A percentile compares a stretch with the other conserved stretches of the same genome.
Evolutionary conservation across 768 basidiomycete species (phyloP).

Genomic region (Piloderma croceum): DNA sequence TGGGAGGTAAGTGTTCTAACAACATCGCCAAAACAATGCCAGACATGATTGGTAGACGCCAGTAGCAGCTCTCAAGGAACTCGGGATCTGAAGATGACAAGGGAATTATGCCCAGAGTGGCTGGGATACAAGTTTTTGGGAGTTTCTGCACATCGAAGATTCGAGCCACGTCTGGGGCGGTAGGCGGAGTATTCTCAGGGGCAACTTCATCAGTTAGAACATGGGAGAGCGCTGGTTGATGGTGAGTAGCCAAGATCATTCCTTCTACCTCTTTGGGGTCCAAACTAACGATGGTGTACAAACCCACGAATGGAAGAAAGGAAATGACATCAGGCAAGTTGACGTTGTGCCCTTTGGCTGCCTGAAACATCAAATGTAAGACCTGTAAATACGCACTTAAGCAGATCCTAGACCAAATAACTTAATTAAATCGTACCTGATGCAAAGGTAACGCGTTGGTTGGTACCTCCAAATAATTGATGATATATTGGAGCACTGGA

Average conservation of each 20-base stretch:
- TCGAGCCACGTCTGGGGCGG: slow-evolving; percentile 6
- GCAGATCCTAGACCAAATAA: slow-evolving; percentile 8
- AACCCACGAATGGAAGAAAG: slow-evolving; percentile 8
- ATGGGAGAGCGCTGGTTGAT: slow-evolving; percentile 9
- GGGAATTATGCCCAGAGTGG: slow-evolving; percentile 2
- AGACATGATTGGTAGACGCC: slow-evolving; percentile 6
- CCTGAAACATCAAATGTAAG: slow-evolving; percentile 5
- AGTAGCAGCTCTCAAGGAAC: slow-evolving; percentile 6
- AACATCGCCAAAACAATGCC: slow-evolving; percentile 4
- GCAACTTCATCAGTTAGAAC: slow-evolving; percentile 5
- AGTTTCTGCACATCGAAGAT: slow-evolving; percentile 9
- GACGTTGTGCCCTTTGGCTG: slow-evolving; percentile 4
- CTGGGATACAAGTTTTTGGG: slow-evolving; percentile 2
- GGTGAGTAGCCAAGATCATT: slow-evolving; percentile 4
- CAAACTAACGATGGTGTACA: slow-evolving; percentile 9
- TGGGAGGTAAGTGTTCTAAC: too few relatives aligned
- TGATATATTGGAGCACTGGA: slow-evolving; percentile 9
- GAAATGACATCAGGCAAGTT: slow-evolving; percentile 7
- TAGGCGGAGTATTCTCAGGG: slow-evolving; percentile 7
- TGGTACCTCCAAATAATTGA: slow-evolving; percentile 6
- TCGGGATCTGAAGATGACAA: slow-evolving; percentile 10
- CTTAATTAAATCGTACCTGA: slow-evolving; percentile 4
- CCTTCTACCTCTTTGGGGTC: slow-evolving; percentile 7
- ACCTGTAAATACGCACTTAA: slow-evolving; percentile 9
- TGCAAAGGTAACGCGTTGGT: slow-evolving; percentile 7